Conservation (phyloP, 768 basidiomycete genomes). For the Lactarius pseudohatsudake region DNA sequence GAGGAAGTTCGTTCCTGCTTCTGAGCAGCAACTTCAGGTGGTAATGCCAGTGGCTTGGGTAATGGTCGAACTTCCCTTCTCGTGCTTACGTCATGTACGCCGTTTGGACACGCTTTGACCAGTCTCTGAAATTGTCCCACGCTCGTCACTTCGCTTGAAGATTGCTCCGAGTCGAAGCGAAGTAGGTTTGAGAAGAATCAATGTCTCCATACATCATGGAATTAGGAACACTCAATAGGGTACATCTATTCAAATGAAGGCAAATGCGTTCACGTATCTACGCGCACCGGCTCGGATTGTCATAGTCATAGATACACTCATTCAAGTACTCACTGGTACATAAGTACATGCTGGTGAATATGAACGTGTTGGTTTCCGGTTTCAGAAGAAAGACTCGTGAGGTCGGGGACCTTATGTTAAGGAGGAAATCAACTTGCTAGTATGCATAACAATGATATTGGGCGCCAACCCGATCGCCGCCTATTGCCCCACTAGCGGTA, state of each 20-base stretch:
- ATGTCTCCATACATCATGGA: background rate
- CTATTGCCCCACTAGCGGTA: background rate
- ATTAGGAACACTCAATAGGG: background rate
- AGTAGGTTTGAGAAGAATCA: background rate
- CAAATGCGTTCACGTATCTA: background rate
- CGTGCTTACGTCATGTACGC: background rate
- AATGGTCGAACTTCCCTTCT: background rate
- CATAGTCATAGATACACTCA: background rate
- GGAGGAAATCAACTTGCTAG: constrained; percentile 7
- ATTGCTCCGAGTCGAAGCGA: background rate
- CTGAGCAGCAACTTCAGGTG: too few relatives aligned
- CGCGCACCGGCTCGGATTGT: background rate
- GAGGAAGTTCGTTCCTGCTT: too few relatives aligned
- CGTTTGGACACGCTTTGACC: background rate
- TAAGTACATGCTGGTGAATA: constrained; percentile 8
- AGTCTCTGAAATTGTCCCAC: background rate
- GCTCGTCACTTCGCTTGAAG: background rate
- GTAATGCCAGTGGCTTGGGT: too few relatives aligned
- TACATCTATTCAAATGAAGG: background rate
- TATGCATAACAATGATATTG: constrained; percentile 25
- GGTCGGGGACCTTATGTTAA: background rate
- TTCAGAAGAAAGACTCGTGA: background rate
- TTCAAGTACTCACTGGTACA: constrained; percentile 8
- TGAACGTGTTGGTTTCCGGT: constrained; percentile 10
- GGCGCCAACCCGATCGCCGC: background rate